A percentile compares a stretch with the other conserved stretches of the same genome.
Evolutionary conservation across 2,329 filamentous ascomycete genomes (phyloP).

Genomic region (Xenoacremonium recifei): DNA sequence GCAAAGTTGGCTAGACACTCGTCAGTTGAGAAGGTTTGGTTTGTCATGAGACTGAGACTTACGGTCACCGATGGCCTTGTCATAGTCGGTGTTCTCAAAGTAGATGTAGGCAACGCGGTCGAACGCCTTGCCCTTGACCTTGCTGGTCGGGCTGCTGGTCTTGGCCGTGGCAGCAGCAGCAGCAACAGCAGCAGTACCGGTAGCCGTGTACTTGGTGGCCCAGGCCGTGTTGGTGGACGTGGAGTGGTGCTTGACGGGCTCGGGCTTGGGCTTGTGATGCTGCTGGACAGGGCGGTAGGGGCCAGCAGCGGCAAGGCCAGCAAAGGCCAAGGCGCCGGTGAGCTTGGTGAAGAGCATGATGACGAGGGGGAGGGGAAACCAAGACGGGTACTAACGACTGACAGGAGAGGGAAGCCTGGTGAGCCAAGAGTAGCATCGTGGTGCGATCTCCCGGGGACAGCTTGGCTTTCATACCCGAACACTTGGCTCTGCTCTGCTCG

Average conservation of each 20-base stretch:
- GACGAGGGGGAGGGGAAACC: no score
- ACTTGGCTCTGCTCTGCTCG: no score
- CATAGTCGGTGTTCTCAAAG: conserved; percentile 74
- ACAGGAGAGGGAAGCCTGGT: no score
- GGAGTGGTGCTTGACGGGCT: background rate
- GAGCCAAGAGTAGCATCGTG: no score
- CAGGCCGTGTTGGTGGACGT: conserved; percentile 20
- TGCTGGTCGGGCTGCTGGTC: conserved; percentile 58
- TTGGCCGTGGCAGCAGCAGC: conserved; percentile 59
- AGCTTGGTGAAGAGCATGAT: background rate
- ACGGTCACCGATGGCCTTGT: conserved; percentile 63
- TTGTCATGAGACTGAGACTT: conserved; percentile 21
- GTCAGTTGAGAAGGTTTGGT: background rate
- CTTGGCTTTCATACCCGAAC: no score
- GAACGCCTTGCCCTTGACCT: conserved; percentile 70
- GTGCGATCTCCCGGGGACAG: no score
- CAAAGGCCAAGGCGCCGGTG: conserved; percentile 11
- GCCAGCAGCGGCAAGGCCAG: conserved; percentile 23
- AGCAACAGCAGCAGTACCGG: conserved; percentile 47
- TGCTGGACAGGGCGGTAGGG: no score
- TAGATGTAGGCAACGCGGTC: conserved; percentile 72
- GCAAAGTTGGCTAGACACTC: conserved; percentile 23
- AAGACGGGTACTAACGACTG: no score
- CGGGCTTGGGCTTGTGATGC: background rate
- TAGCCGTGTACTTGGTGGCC: conserved; percentile 50